A percentile compares a stretch with the other conserved stretches of the same genome.
These are phyloP conservation scores for Penicillium sp. DNA, from an alignment of 2,329 filamentous ascomycete species.

Conservation along the genomic window DNA sequence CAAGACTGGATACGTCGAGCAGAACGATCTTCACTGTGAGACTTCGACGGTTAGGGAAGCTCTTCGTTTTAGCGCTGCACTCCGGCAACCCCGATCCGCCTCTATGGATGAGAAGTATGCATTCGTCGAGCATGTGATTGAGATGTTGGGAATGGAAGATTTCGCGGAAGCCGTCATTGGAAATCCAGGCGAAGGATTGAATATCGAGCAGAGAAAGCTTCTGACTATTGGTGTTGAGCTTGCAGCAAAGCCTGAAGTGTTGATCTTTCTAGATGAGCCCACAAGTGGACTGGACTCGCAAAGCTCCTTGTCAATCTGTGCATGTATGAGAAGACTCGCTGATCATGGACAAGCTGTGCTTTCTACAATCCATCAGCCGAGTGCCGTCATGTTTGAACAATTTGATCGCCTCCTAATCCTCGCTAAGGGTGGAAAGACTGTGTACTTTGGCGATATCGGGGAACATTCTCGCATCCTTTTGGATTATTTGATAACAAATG, in stretches of 20 bases:
- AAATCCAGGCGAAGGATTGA: constrained; percentile 74
- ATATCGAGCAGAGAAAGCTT: constrained; percentile 65
- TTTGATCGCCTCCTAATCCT: constrained; percentile 65
- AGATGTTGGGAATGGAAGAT: constrained; percentile 82
- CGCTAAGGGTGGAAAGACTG: constrained; percentile 62
- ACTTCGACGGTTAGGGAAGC: constrained; percentile 87
- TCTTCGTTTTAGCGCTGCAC: constrained; percentile 79
- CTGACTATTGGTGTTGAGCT: constrained; percentile 91
- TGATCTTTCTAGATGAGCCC: constrained; percentile 90
- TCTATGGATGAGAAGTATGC: constrained; percentile 73
- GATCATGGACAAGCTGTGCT: constrained; percentile 83
- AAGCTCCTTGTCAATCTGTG: constrained; percentile 82
- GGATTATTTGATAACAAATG: constrained; percentile 64
- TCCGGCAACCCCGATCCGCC: constrained; percentile 75
- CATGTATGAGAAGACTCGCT: constrained; percentile 79
- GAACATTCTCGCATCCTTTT: constrained; percentile 56
- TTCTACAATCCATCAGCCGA: constrained; percentile 90
- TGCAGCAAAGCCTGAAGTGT: constrained; percentile 80
- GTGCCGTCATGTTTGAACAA: constrained; percentile 82
- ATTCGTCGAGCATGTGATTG: constrained; percentile 80
- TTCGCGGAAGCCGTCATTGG: constrained; percentile 87
- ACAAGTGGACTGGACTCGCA: constrained; percentile 89
- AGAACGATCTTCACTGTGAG: constrained; percentile 75
- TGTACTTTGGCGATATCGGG: constrained; percentile 67
- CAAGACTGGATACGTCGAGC: constrained; percentile 68